Evolutionary conservation across 768 basidiomycete genomes (phyloP), one percentile per base, ranked within the genome.

Genomic region (Rhodocollybia butyracea): DNA sequence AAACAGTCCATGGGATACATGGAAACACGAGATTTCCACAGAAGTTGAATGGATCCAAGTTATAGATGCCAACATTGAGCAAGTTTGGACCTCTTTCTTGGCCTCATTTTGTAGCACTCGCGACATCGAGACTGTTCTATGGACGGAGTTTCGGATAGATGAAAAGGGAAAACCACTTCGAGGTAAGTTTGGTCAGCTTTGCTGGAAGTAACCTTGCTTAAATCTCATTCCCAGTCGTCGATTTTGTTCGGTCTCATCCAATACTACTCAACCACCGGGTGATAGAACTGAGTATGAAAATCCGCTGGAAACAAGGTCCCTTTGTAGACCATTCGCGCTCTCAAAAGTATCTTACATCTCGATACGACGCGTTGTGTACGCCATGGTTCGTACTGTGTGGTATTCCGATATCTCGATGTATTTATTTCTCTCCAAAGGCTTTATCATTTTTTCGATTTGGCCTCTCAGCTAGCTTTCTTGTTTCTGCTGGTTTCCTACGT

Each of bases 91-190:
- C 5, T 54, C 63, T 15, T 84, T 79, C 61, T 66, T 84, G 10
- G 58, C 65, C 15, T 72, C 70, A 19, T 71, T 73, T 50, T 73
- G 75, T 17, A 70, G 65, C 22, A 58, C 69, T 8, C 63, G 61
- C 22, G 77, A 83, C 51, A 68, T 85, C 17, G 72, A 81, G 47
- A 70, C 71, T 4, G 68, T 77, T 13, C 63, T 85, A 26, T 85
- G 83, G 83, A 68, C 70, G 5, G 55, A 63, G 10, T 82, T 81
- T 55, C 69, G 69, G 3, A 54, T 71, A 26, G 65, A 70, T 43
- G 63, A 58, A 21, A 60, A 59, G 7, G 3, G 42, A 3, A 51
- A 48, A 21, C 26, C 52, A 27, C 48, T 68, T 30, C 65, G 73
- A 67, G 76, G 76, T 71, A 57, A 40, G 67, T 19, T 42, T 22